These are phyloP conservation scores for Neurospora sp. DNA, from an alignment of 2,329 filamentous ascomycete genomes.

Conservation along the genomic window DNA sequence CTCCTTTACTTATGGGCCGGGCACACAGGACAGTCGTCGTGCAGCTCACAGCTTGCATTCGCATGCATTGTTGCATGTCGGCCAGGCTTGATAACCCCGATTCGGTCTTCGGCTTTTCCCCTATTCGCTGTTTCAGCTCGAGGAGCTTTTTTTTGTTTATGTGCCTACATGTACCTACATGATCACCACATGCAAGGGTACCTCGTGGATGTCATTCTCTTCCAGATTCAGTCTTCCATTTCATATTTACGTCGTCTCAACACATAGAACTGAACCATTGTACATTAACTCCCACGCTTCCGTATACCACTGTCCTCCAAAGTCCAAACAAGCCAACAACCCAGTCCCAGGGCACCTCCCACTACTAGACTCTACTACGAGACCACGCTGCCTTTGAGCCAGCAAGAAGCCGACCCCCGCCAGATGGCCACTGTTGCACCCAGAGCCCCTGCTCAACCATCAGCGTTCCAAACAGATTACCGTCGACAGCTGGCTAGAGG, in stretches of 20 bases:
- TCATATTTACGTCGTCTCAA: too few relatives aligned
- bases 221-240: not conserved
- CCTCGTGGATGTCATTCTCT: not conserved
- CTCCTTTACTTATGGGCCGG: not conserved
- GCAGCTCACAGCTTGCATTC: not conserved
- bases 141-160: too few relatives aligned
- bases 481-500: slow-evolving; percentile 23
- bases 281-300: too few relatives aligned
- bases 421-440: slow-evolving; percentile 28
- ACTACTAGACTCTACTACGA: slow-evolving; percentile 43
- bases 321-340: slow-evolving; percentile 36
- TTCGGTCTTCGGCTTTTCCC: not conserved
- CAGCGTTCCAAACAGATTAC: slow-evolving; percentile 37
- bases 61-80: not conserved
- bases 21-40: not conserved
- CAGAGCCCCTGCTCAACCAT: slow-evolving; percentile 32
- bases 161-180: not conserved
- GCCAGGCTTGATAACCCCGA: not conserved
- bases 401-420: slow-evolving; percentile 36
- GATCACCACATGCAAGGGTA: not conserved
- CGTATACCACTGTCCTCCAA: slow-evolving; percentile 37
- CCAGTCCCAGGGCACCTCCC: slow-evolving; percentile 38
- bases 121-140: not conserved
- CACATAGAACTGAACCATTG: too few relatives aligned
- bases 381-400: slow-evolving; percentile 43